phyloP scores from a whole-genome alignment of 345 rosid species.

The Citrus inodora region DNA sequence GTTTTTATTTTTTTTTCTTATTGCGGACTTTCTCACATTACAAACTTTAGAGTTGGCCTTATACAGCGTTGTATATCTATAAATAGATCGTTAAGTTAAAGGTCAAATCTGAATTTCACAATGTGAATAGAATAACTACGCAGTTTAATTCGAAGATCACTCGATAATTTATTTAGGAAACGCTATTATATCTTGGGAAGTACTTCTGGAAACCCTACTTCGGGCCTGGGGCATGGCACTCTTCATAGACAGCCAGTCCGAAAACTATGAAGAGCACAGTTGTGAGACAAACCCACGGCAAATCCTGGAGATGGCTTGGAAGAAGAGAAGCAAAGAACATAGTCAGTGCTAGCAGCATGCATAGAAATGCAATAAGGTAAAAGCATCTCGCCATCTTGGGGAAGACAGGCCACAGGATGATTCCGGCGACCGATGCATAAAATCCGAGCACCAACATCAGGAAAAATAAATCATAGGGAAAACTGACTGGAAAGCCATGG shows the following conservation, averaged over 20 bases:
- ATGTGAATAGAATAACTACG: neutral
- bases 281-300: constrained; percentile 1
- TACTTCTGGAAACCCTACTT: neutral
- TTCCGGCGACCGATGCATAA: neutral
- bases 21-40: neutral
- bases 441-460: neutral
- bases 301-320: neutral
- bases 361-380: neutral
- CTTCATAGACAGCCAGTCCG: neutral
- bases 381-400: neutral
- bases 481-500: neutral
- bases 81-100: too few species aligned
- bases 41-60: neutral
- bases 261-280: neutral
- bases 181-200: neutral
- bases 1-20: too few species aligned
- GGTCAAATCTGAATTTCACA: too few species aligned
- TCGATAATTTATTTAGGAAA: neutral
- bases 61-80: neutral
- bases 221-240: neutral
- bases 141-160: neutral
- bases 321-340: constrained; percentile 6
- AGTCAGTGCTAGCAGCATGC: neutral
- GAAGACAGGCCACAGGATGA: neutral
- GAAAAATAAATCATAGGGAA: neutral